These are phyloP conservation scores for Euphorbia corollata DNA, from an alignment of 441 rosid genomes.

Conservation along the genomic window DNA sequence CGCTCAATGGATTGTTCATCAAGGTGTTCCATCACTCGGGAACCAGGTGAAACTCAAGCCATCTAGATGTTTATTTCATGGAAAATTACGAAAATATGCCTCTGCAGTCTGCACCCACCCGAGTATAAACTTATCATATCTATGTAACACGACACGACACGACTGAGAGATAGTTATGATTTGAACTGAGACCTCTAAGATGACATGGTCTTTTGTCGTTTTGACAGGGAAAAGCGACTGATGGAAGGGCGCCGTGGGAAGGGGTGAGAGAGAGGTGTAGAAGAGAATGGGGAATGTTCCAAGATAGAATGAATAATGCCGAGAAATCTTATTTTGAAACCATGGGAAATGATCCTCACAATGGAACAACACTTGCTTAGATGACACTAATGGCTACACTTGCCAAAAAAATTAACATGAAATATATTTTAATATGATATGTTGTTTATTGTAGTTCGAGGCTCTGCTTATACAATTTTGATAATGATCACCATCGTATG, in stretches of 20 bases:
- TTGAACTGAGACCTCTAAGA: no score
- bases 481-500: background rate
- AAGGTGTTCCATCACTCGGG: constrained; percentile 80
- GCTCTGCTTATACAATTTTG: background rate
- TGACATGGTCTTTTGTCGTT: background rate
- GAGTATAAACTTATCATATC: no score
- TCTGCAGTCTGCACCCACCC: no score
- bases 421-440: background rate
- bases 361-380: constrained; percentile 22
- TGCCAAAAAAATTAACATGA: background rate
- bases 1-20: constrained; percentile 87
- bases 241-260: constrained; percentile 79
- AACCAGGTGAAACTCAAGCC: constrained; percentile 52
- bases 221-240: constrained; percentile 48
- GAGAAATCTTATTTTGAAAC: constrained; percentile 53
- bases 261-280: constrained; percentile 85
- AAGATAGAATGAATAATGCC: constrained; percentile 53
- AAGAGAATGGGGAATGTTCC: constrained; percentile 81
- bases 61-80: background rate
- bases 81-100: no score
- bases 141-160: no score
- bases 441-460: background rate
- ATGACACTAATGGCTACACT: background rate
- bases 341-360: constrained; percentile 27
- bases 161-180: no score